Evolutionary conservation across 208 protist species (phyloP).

Genomic region (Acanthamoeba culbertsoni): DNA sequence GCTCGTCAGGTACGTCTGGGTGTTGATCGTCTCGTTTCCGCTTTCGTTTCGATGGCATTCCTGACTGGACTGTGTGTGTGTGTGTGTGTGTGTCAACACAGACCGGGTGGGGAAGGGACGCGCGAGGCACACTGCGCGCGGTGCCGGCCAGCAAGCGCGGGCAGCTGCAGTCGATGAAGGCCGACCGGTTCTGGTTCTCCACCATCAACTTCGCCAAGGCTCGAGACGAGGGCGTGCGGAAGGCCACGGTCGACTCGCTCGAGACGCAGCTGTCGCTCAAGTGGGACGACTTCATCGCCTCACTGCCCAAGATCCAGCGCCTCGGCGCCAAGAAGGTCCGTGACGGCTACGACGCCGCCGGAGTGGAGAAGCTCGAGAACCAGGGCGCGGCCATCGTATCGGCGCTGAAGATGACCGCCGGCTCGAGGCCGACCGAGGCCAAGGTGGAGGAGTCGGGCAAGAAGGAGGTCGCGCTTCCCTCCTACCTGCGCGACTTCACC

Average conservation of each 20-base stretch:
- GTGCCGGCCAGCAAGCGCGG: background rate
- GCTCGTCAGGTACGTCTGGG: background rate
- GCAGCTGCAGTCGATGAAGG: background rate
- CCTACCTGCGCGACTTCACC: conserved; percentile 4
- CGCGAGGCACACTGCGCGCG: background rate
- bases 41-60: background rate
- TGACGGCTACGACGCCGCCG: background rate
- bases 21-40: background rate
- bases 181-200: conserved; percentile 22
- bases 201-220: conserved; percentile 20
- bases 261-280: conserved; percentile 19
- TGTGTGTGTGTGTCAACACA: background rate
- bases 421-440: background rate
- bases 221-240: background rate
- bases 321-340: background rate
- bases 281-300: conserved; percentile 33
- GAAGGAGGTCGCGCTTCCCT: background rate
- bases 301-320: background rate
- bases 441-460: background rate
- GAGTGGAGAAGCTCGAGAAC: conserved; percentile 12
- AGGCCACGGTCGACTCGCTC: background rate
- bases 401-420: background rate
- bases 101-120: background rate
- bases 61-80: background rate
- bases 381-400: conserved; percentile 2